Evolutionary conservation across 2,329 filamentous ascomycete species (phyloP), one percentile per base, ranked within the genome.

Genomic region (Cordyceps militaris): DNA sequence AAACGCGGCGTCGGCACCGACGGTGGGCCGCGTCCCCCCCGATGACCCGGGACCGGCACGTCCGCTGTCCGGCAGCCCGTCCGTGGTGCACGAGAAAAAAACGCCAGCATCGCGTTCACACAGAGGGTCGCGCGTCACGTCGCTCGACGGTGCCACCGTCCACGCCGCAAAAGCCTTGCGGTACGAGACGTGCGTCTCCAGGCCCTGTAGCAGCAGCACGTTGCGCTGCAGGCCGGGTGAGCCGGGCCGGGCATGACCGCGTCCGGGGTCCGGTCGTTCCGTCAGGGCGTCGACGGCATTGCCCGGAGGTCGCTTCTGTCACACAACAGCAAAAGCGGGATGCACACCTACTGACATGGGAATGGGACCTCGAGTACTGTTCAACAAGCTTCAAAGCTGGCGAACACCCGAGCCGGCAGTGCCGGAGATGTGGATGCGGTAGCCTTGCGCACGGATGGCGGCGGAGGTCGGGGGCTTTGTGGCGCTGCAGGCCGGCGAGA

Each of bases 401-500:
- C 24, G 36, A 56, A 59, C 0, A 52, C 14, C 16, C 26, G 19
- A 10, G 24, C n/a, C 6, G 59, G 56, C 21, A 60, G 56, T 71
- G 0, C 68, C 53, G 0, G 78, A 81, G 5, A 83, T 73, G 19
- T 80, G 77, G 7, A 83, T 69, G 2, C 80, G 70, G 67, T 84
- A 84, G 6, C 81, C 81, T 64, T 84, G 81, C 0, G 76, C 79
- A 26, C 81, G 79, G 61, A 78, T 80, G 10, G 57, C 52, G 52
- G 72, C 63, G 2, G 0, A 63, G 51, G 55, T 79, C 76, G 48
- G 3, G 72, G 69, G 21, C 76, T 72, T 28, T 46, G 14, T 24
- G 46, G 46, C 0, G 61, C 60, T 47, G 66, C 62, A 74, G 67
- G 3, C 69, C 70, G 13, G 68, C 65, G 23, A 73, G 57, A 36